Conservation (phyloP, 2,329 filamentous ascomycete genomes). For the Botrytis cinerea region DNA sequence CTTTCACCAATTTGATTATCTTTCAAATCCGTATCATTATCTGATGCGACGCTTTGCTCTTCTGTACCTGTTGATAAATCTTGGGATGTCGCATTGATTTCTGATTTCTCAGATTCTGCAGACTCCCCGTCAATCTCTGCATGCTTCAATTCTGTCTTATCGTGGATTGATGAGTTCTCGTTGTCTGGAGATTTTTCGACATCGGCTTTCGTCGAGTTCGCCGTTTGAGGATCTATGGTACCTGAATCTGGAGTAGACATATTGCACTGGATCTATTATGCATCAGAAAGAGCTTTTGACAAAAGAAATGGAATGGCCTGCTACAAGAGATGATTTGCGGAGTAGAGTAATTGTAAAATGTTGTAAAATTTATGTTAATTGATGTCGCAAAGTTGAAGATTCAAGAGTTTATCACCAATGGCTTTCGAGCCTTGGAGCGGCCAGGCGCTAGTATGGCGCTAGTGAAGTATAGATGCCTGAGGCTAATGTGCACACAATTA, state of each 20-base stretch:
- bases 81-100: background rate
- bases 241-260: constrained; percentile 24
- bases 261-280: constrained; percentile 24
- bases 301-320: constrained; percentile 23
- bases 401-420: constrained; percentile 2
- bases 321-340: constrained; percentile 11
- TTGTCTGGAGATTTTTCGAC: background rate
- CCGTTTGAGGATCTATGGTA: constrained; percentile 19
- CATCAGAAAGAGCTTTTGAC: constrained; percentile 25
- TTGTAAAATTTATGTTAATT: background rate
- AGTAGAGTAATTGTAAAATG: background rate
- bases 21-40: constrained; percentile 25
- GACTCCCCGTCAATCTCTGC: background rate
- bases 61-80: background rate
- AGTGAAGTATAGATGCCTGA: background rate
- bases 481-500: background rate
- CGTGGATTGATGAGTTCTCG: background rate
- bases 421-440: constrained; percentile 5
- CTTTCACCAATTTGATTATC: constrained; percentile 28
- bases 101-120: background rate
- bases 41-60: constrained; percentile 25
- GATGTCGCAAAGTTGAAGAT: constrained; percentile 13
- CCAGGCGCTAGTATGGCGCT: constrained; percentile 7
- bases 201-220: background rate
- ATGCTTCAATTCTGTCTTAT: constrained; percentile 14